Base-by-base conservation (phyloP, 139 green algal genomes). In the Trebouxia sp. region DNA sequence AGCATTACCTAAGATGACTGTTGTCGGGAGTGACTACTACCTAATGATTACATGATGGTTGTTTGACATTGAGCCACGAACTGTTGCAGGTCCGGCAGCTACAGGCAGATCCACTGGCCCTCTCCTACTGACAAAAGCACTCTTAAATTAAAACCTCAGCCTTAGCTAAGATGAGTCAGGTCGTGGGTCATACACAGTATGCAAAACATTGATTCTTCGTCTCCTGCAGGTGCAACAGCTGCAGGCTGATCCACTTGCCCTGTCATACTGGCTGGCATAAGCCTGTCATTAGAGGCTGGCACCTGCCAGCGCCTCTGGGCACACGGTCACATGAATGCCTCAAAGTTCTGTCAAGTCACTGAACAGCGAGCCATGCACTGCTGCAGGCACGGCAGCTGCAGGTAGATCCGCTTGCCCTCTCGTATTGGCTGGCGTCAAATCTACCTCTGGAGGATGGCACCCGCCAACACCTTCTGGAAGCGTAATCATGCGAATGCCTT, bases 181-280 rank as follows among this genome's bases (percentile, higher is more conserved):
- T n/a, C n/a, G n/a, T n/a, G n/a, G n/a, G n/a, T n/a, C n/a, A n/a
- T n/a, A n/a, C n/a, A 28, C 26, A 24, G 37, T 1, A 39, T 1
- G 20, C 26, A 24, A 20, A 28, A 20, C 3, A 20, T 28, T 37
- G 56, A 69, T 30, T 12, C 41, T 2, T 30, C 7, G 50, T 5
- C 4, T 3, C 50, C 50, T 28, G 50, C 50, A 22, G 20, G 50
- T 58, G 50, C 50, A 28, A 58, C 50, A 58, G 22, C 50, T 58
- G 50, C 56, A n/a, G 14, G n/a, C 72, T 37, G 56, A 70, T 47
- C 85, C 85, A 0, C 56, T 86, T 50, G 80, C 76, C 51, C 76
- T 89, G 39, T 86, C 80, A 11, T 89, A 84, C 80, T 87, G 82
- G 62, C 62, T 89, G 62, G 76, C 85, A 28, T 47, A 48, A 87